A percentile compares a stretch with the other conserved stretches of the same genome.
Conservation (phyloP, 2,329 filamentous ascomycete genomes). For the Colletotrichum trifolii region DNA sequence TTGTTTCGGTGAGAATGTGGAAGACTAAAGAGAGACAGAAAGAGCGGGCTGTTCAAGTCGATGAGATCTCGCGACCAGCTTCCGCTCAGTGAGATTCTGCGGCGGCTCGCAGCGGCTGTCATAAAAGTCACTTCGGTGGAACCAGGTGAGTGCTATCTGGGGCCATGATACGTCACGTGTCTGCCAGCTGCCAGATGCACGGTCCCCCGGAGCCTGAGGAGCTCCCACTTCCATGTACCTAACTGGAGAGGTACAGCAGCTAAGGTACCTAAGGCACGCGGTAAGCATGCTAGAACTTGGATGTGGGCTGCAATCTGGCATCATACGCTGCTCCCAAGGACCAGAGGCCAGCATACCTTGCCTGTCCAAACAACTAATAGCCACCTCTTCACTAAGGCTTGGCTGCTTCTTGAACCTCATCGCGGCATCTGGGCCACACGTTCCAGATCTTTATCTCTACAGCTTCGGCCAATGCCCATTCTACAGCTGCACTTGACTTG, state of each 20-base stretch:
- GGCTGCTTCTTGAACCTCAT: constrained; percentile 22
- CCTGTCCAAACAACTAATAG: constrained; percentile 22
- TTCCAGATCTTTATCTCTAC: constrained; percentile 10
- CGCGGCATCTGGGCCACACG: constrained; percentile 21
- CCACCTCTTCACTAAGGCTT: constrained; percentile 33
- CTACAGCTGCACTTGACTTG: constrained; percentile 16
- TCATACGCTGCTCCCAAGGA: constrained; percentile 33
- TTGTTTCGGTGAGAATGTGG: neutral
- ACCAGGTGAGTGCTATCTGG: constrained; percentile 6
- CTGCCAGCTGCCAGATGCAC: constrained; percentile 24
- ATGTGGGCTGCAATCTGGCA: constrained; percentile 40
- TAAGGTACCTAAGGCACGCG: too few relatives aligned
- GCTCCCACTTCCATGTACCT: neutral
- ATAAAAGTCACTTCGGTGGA: constrained; percentile 23
- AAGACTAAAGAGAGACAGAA: too few relatives aligned
- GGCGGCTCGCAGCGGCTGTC: constrained; percentile 29
- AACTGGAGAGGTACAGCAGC: too few relatives aligned
- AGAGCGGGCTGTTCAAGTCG: too few relatives aligned
- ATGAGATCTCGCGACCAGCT: too few relatives aligned
- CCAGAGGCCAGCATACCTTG: constrained; percentile 28
- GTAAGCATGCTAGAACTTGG: constrained; percentile 26
- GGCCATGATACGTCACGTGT: neutral
- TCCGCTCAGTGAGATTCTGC: constrained; percentile 25
- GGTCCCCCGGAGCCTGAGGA: constrained; percentile 25
- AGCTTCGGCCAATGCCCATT: constrained; percentile 33